Conservation (phyloP, 139 green algal species). For the Eudorina sp. region DNA sequence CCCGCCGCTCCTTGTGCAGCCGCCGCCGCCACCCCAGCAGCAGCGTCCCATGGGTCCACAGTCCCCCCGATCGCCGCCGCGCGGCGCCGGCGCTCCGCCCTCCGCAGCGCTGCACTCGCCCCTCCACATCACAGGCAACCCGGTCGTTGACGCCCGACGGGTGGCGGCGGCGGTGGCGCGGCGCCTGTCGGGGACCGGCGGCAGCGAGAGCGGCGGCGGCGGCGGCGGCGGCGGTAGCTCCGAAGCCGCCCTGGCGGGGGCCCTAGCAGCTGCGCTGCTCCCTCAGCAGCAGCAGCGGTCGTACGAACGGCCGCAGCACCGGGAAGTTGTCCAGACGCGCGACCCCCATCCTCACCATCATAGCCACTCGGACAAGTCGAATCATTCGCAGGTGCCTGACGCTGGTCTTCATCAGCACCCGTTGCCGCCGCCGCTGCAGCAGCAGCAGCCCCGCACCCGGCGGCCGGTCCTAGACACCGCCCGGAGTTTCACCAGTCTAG, state of each 20-base stretch:
- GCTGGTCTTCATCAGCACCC: too few relatives aligned
- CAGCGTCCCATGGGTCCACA: neutral
- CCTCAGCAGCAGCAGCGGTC: neutral
- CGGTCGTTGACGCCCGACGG: neutral
- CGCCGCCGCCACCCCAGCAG: neutral
- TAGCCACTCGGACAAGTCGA: too few relatives aligned
- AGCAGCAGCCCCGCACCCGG: neutral
- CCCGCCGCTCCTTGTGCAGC: neutral
- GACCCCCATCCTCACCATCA: too few relatives aligned
- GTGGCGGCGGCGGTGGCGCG: constrained; percentile 16
- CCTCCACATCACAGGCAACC: constrained; percentile 8
- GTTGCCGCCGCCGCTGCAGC: neutral
- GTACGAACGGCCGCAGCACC: too few relatives aligned
- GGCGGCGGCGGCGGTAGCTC: neutral
- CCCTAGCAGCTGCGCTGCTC: neutral
- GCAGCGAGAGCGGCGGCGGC: neutral
- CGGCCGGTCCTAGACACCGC: neutral
- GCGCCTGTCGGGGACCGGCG: neutral
- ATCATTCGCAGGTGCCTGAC: too few relatives aligned
- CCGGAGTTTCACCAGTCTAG: constrained; percentile 16
- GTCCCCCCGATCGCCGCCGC: neutral
- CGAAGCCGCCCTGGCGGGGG: neutral
- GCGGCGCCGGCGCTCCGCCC: neutral
- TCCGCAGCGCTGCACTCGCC: neutral
- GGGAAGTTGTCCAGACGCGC: too few relatives aligned